A percentile compares a stretch with the other conserved stretches of the same genome.
These are phyloP conservation scores for Mycena polygramma DNA, from an alignment of 768 basidiomycete species.

Conservation along the genomic window DNA sequence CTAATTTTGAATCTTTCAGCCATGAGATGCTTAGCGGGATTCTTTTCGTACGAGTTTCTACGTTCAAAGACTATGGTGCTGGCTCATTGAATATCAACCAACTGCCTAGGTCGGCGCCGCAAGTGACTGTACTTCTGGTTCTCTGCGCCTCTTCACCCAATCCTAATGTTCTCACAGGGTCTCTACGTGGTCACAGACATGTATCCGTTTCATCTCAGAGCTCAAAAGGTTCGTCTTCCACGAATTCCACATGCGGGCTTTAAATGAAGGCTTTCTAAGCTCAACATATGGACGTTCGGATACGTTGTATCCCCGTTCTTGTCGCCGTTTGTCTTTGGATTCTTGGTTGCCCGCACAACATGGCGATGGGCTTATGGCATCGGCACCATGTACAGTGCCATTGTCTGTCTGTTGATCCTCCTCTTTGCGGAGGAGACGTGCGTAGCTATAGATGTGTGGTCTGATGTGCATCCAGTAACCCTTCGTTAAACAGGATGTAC, in stretches of 20 bases:
- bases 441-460: conserved; percentile 32
- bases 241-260: not conserved
- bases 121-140: conserved; percentile 62
- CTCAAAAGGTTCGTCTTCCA: conserved; percentile 61
- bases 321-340: conserved; percentile 76
- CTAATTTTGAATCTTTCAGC: not conserved
- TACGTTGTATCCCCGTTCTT: conserved; percentile 75
- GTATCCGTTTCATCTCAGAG: conserved; percentile 79
- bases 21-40: conserved; percentile 62
- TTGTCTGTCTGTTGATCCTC: conserved; percentile 55
- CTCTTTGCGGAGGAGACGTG: conserved; percentile 78
- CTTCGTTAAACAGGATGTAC: conserved; percentile 58
- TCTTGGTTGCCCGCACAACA: conserved; percentile 55
- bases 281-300: conserved; percentile 78
- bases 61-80: not conserved
- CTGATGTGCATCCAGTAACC: not conserved
- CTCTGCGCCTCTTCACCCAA: not conserved
- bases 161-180: not conserved
- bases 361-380: not conserved
- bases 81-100: not conserved
- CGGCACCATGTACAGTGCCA: conserved; percentile 9
- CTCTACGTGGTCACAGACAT: not conserved
- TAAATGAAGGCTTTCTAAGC: conserved; percentile 49
- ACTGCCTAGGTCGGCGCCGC: conserved; percentile 60
- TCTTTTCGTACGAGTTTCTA: conserved; percentile 54